phyloP scores from a whole-genome alignment of 1,284 basidiomycete species.

The Tranzscheliella williamsii region DNA sequence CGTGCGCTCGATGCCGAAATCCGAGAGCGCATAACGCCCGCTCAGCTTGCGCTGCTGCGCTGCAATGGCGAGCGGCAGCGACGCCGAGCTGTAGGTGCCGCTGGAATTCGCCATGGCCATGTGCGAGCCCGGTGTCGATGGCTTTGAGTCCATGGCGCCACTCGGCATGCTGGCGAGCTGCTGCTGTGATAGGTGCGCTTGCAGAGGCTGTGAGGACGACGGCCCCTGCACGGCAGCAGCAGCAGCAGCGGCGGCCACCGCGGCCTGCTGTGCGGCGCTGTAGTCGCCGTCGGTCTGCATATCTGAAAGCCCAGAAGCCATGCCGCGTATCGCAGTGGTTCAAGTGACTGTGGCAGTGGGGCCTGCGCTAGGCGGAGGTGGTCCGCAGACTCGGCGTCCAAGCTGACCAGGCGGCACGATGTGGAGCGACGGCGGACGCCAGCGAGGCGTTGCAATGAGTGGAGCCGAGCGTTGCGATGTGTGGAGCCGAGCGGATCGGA shows the following conservation, averaged over 20 bases:
- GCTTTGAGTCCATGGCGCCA: neutral
- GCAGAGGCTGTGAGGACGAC: neutral
- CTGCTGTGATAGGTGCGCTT: constrained; percentile 12
- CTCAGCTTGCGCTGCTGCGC: constrained; percentile 46
- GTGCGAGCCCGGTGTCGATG: neutral
- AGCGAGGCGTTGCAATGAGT: too few species aligned
- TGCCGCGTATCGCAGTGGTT: too few species aligned
- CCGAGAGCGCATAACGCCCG: constrained; percentile 56
- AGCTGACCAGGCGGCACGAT: too few species aligned
- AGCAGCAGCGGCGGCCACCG: constrained; percentile 22
- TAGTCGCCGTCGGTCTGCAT: constrained; percentile 11
- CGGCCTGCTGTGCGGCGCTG: constrained; percentile 26
- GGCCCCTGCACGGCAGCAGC: constrained; percentile 8
- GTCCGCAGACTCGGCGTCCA: too few species aligned
- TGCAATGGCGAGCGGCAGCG: constrained; percentile 36
- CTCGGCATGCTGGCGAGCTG: neutral
- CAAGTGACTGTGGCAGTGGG: too few species aligned
- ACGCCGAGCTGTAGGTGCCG: constrained; percentile 32
- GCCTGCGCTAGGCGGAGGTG: too few species aligned
- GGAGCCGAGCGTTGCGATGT: too few species aligned
- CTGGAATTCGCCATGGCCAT: constrained; percentile 27
- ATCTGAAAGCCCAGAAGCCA: too few species aligned
- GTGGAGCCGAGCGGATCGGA: too few species aligned
- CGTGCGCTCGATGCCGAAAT: constrained; percentile 55
- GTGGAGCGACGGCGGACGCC: too few species aligned